Percentiles rank a stretch among this genome's conserved stretches.
phyloP scores from a whole-genome alignment of 306 rosid genomes.

The Rubus idaeus region DNA sequence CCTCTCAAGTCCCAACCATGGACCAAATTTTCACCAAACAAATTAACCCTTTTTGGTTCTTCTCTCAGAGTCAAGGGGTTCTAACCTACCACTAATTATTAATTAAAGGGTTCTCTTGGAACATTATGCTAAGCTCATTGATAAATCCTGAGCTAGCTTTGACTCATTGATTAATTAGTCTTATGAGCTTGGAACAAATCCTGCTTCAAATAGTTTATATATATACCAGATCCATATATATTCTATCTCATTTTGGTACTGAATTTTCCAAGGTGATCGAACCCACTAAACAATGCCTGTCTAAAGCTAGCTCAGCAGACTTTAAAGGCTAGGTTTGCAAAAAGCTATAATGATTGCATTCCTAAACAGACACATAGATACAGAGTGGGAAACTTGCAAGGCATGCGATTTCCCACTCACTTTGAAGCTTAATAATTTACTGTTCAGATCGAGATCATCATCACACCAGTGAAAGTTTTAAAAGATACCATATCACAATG shows the following conservation, averaged over 20 bases:
- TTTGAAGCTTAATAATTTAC: neutral
- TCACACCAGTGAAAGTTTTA: neutral
- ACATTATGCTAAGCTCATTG: neutral
- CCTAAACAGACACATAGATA: conserved; percentile 3
- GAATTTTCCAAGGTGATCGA: conserved; percentile 12
- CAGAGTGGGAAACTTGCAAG: conserved; percentile 16
- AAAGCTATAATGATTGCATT: conserved; percentile 41
- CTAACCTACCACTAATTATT: conserved; percentile 5
- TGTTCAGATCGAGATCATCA: conserved; percentile 9
- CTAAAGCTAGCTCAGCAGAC: conserved; percentile 37
- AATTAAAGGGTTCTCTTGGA: conserved; percentile 4
- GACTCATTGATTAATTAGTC: neutral
- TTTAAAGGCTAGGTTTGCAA: conserved; percentile 12
- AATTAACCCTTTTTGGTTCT: neutral
- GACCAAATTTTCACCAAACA: conserved; percentile 13
- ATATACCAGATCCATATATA: neutral
- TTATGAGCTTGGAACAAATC: neutral
- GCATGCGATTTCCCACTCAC: conserved; percentile 25
- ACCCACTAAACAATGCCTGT: conserved; percentile 38
- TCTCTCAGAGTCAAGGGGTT: conserved; percentile 1
- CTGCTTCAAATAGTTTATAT: neutral
- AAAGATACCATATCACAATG: conserved; percentile 9
- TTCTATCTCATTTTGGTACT: neutral
- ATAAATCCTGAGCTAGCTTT: neutral
- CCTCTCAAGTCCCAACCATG: neutral